Conservation (phyloP, 257 asterid species). For the Verbena officinalis region DNA sequence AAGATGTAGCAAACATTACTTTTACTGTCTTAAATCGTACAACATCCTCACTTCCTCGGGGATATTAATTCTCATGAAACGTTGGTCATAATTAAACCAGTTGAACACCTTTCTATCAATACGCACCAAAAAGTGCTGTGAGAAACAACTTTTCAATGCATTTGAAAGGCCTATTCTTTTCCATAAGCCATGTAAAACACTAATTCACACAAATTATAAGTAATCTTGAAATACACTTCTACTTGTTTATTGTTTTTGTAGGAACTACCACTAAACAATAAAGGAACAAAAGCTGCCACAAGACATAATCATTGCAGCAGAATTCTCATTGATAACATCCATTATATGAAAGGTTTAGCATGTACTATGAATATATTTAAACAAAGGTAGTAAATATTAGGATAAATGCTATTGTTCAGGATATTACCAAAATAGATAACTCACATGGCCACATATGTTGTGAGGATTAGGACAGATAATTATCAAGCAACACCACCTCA, state of each 20-base stretch:
- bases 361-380: too few species aligned
- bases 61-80: not conserved
- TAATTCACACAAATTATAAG: too few species aligned
- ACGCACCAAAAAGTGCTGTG: not conserved
- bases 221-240: constrained; percentile 2
- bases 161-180: too few species aligned
- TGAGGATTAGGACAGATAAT: not conserved
- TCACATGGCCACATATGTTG: too few species aligned
- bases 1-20: not conserved
- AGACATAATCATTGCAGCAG: not conserved
- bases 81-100: not conserved
- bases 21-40: not conserved
- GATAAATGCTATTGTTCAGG: too few species aligned
- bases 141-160: too few species aligned
- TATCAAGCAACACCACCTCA: not conserved
- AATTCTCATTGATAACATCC: not conserved
- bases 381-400: too few species aligned
- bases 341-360: too few species aligned
- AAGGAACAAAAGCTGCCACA: not conserved
- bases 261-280: not conserved
- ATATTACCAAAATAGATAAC: too few species aligned
- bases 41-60: not conserved
- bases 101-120: too few species aligned
- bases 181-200: too few species aligned
- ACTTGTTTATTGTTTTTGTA: not conserved